Conservation (phyloP, 345 rosid species). For the Zanthoxylum bungeanum region DNA sequence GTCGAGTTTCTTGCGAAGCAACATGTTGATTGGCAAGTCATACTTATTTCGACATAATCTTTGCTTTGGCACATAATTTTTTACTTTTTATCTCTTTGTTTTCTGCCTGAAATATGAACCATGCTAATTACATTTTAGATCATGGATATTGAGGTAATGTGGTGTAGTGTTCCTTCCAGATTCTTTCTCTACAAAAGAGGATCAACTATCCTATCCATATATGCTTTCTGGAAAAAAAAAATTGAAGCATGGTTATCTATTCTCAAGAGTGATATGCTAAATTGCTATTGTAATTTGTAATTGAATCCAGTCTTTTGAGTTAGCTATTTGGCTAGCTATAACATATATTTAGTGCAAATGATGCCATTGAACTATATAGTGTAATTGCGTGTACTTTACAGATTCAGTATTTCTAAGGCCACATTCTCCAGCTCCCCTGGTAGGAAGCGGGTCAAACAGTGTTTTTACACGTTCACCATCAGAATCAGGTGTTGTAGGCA, state of each 20-base stretch:
- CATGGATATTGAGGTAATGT: background rate
- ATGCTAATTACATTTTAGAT: background rate
- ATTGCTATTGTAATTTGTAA: background rate
- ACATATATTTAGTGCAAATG: background rate
- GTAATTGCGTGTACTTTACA: conserved; percentile 28
- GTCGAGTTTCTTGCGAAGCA: background rate
- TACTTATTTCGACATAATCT: background rate
- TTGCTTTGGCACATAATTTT: background rate
- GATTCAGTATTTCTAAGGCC: conserved; percentile 64
- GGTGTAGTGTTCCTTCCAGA: background rate
- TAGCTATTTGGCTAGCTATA: background rate
- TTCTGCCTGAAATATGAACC: background rate
- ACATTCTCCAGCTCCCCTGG: conserved; percentile 42
- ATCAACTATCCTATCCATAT: background rate
- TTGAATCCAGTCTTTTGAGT: background rate
- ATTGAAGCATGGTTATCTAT: background rate
- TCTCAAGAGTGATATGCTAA: background rate
- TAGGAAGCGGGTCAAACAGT: conserved; percentile 50
- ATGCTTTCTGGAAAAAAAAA: background rate
- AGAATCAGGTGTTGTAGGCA: conserved; percentile 64
- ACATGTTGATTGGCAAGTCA: background rate
- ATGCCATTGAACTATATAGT: background rate
- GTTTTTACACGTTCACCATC: conserved; percentile 59
- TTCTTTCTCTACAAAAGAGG: background rate
- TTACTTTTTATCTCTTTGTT: background rate